phyloP scores from a whole-genome alignment of 768 basidiomycete species.

The Gloeostereum incarnatum region DNA sequence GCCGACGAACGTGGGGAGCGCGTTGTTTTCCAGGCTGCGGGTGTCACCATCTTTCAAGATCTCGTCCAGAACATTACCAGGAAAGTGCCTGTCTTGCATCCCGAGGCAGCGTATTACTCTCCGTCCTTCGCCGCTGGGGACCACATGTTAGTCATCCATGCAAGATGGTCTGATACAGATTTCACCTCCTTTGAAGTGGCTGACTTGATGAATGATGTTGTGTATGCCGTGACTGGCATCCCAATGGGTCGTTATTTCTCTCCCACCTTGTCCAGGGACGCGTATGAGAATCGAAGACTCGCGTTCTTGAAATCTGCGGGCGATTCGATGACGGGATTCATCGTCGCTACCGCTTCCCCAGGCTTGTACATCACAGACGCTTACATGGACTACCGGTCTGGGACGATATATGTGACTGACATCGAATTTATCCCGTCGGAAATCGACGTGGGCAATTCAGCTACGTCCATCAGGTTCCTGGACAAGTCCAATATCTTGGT shows the following conservation, averaged over 20 bases:
- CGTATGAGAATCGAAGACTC: conserved; percentile 31
- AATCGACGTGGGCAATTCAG: conserved; percentile 30
- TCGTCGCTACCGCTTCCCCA: conserved; percentile 52
- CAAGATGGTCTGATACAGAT: conserved; percentile 55
- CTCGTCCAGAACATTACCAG: conserved; percentile 20
- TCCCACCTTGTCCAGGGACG: conserved; percentile 41
- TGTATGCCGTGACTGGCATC: conserved; percentile 42
- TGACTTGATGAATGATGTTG: conserved; percentile 30
- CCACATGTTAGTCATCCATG: conserved; percentile 46
- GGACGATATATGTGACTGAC: conserved; percentile 30
- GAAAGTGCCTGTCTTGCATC: conserved; percentile 38
- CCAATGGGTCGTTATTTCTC: conserved; percentile 60
- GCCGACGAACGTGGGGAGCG: conserved; percentile 42
- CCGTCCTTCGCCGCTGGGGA: conserved; percentile 51
- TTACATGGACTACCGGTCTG: conserved; percentile 39
- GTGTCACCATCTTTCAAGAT: conserved; percentile 41
- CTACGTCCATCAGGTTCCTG: conserved; percentile 44
- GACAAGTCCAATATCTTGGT: conserved; percentile 44
- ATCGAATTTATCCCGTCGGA: conserved; percentile 43
- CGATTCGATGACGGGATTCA: conserved; percentile 47
- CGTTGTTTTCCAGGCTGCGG: conserved; percentile 61
- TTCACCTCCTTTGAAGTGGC: conserved; percentile 63
- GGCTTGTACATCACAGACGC: conserved; percentile 61
- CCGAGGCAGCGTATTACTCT: conserved; percentile 49
- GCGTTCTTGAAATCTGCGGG: conserved; percentile 60